Evolutionary conservation across 1,284 basidiomycete species (phyloP), one percentile per base, ranked within the genome.

Genomic region (Garcileccinum viscosum): DNA sequence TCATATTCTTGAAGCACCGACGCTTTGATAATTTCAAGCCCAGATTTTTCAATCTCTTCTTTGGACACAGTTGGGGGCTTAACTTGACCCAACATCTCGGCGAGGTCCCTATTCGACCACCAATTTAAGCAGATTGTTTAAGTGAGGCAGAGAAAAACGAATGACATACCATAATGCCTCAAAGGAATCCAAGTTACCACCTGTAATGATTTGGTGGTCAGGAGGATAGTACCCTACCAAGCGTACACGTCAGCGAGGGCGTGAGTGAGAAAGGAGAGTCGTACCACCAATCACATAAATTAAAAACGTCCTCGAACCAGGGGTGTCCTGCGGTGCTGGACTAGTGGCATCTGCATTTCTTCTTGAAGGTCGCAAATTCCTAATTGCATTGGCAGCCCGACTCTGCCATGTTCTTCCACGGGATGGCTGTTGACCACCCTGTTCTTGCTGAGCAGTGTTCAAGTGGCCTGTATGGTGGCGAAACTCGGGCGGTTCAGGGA

Each of bases 41-140:
- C 93, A 1, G 92, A 91, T 65, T 91, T 91, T 68, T 90, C 91
- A 69, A 97, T 95, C 32, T 96, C 95, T 60, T 93, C 92, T 72
- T 88, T 89, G 11, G 90, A 90, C 19, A 88, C 95, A 0, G 93
- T 94, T 0, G 92, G 91, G 17, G 94, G 90, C 75, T 94, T 94
- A 33, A 88, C 88, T 80, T 93, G 90, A 8, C 93, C 93, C 30
- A 95, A 81, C 40, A 95, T 80, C 73, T 94, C 93, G 0, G 92
- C 91, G 30, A 95, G 87, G 73, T 93, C 90, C 85, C 92, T 91
- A 68, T 61, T 68, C 44, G 44, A 62, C 58, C 65, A 58, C 66
- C 70, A 42, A 70, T 67, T 61, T 66, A 32, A 69, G 60, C 40
- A 44, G 61, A 11, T 8, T 24, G 14, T 47, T 42, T 22, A 42